These are phyloP conservation scores for Rhynchosporium graminicola DNA, from an alignment of 2,329 filamentous ascomycete species.

Conservation along the genomic window DNA sequence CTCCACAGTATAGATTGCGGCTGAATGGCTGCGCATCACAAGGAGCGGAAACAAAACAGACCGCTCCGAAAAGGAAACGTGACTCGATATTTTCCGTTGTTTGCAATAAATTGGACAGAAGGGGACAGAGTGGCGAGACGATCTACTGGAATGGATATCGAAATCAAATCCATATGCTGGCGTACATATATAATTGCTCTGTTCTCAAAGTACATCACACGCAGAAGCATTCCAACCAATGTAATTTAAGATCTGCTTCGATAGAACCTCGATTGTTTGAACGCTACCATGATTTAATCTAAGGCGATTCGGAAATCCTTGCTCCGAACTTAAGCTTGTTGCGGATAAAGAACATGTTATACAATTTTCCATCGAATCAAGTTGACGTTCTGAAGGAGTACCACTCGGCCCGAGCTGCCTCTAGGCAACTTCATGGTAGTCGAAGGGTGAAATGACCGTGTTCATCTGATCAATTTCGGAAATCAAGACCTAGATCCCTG, in stretches of 20 bases:
- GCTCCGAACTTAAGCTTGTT: constrained; percentile 11
- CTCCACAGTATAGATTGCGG: constrained; percentile 7
- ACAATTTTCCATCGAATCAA: constrained; percentile 7
- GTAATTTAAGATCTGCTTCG: neutral
- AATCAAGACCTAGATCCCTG: neutral
- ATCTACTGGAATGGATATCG: no score
- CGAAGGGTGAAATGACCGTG: neutral
- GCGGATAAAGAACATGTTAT: constrained; percentile 6
- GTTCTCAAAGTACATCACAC: no score
- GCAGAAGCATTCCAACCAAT: neutral
- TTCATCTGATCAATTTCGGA: constrained; percentile 6
- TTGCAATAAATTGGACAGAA: neutral
- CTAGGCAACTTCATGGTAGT: neutral
- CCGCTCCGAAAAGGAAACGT: constrained; percentile 9
- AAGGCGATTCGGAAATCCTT: constrained; percentile 7
- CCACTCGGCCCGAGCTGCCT: constrained; percentile 12
- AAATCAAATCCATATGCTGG: no score
- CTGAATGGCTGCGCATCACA: neutral
- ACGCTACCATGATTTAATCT: neutral
- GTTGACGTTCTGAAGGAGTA: neutral
- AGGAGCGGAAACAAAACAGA: constrained; percentile 12
- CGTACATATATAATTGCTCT: no score
- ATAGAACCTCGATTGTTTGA: neutral
- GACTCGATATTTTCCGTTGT: neutral
- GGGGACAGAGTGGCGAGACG: no score